A percentile compares a stretch with the other conserved stretches of the same genome.
These are phyloP conservation scores for Arxiozyma slooffiae DNA, from an alignment of 1,139 yeast species.

Conservation along the genomic window DNA sequence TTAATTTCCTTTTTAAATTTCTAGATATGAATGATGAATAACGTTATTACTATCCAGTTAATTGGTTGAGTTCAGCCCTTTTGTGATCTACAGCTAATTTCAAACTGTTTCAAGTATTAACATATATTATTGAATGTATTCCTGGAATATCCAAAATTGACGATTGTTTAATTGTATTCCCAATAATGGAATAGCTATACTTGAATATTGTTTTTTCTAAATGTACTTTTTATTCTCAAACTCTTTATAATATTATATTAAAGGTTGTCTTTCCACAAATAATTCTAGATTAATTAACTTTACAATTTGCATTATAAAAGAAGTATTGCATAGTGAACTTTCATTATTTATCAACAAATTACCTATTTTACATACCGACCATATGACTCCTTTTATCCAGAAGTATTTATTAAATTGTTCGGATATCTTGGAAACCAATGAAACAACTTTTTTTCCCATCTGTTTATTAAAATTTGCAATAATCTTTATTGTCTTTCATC, in stretches of 20 bases:
- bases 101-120: slow-evolving; percentile 11
- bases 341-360: background rate
- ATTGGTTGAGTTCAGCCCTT: slow-evolving; percentile 21
- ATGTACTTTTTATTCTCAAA: slow-evolving; percentile 10
- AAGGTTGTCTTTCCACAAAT: slow-evolving; percentile 4
- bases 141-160: background rate
- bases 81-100: slow-evolving; percentile 15
- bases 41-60: slow-evolving; percentile 14
- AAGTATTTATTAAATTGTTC: background rate
- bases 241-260: slow-evolving; percentile 9
- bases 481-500: background rate
- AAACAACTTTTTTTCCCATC: background rate
- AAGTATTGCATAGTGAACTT: background rate
- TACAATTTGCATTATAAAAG: background rate
- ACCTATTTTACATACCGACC: background rate
- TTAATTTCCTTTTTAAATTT: slow-evolving; percentile 13
- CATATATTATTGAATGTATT: slow-evolving; percentile 2
- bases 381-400: background rate
- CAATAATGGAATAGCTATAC: background rate
- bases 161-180: slow-evolving; percentile 5
- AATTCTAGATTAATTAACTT: background rate
- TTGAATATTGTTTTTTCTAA: background rate
- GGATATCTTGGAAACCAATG: background rate
- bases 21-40: slow-evolving; percentile 9
- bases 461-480: background rate